Evolutionary conservation across 192 early-diverging fungal genomes (phyloP), one percentile per base, ranked within the genome.

Genomic region (Spinellus fusiger): DNA sequence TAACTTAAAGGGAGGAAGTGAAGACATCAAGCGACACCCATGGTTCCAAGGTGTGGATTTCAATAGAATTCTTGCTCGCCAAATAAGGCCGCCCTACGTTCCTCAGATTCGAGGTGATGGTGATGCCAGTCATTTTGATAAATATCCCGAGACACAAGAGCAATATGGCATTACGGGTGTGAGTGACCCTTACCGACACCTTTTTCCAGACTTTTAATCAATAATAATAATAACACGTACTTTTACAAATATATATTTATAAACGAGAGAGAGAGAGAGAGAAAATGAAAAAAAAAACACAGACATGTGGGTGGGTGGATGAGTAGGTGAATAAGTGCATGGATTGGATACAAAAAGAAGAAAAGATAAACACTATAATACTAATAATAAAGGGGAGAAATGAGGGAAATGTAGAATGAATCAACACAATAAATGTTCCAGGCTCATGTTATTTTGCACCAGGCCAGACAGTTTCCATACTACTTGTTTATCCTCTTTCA

Each of bases 11-110:
- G 83, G 81, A 48, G 90, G 90, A 1, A 81, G 81, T 32, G 74
- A 72, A 31, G 89, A 87, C 32, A 88, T 90, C 51, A 77, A 81
- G 48, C 66, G 73, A 46, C 85, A 87, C 55, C 66, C 73, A 4
- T 91, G 84, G 84, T 90, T 89, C 64, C 77, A 69, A 29, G 77
- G 77, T 5, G 68, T 90, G 16, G 69, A 79, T 56, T 91, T 86
- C 82, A 70, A 76, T n/a, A 70, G 80, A 31, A 62, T 86, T 7
- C 61, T 73, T 23, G 49, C 76, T 49, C 59, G 80, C 28, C 70
- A 80, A 53, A 77, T 83, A 32, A 63, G 75, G 16, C 76, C 83
- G 16, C 84, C 84, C 0, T 79, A 80, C 67, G 73, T 85, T 10
- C 84, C 84, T 22, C 62, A 64, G 27, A 76, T 78, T 37, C 70